A percentile compares a stretch with the other conserved stretches of the same genome.
Conservation (phyloP, 345 rosid species). For the Raphanus sativus region DNA sequence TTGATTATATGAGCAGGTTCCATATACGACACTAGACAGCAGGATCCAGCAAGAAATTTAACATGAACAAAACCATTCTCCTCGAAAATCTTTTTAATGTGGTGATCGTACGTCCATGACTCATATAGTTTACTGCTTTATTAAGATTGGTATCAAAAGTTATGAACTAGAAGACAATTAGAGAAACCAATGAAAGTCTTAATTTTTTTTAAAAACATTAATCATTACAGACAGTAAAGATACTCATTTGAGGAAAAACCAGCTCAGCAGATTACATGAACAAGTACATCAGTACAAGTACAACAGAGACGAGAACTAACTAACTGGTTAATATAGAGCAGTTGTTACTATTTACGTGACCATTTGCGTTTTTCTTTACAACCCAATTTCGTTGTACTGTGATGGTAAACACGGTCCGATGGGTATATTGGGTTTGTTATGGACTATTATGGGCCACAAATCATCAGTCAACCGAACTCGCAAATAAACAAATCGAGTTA, state of each 20-base stretch:
- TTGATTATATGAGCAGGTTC: constrained; percentile 17
- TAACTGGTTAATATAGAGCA: neutral
- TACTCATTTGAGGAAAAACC: neutral
- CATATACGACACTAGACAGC: constrained; percentile 15
- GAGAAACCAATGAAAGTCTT: neutral
- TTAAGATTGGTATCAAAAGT: neutral
- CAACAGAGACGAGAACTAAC: neutral
- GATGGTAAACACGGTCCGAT: neutral
- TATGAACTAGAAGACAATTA: constrained; percentile 25
- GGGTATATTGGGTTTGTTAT: neutral
- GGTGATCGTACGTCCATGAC: constrained; percentile 20
- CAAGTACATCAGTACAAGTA: neutral
- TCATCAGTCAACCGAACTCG: neutral
- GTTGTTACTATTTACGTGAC: neutral
- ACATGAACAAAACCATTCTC: constrained; percentile 17
- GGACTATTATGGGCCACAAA: neutral
- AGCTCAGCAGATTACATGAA: neutral
- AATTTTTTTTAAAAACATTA: too few relatives aligned
- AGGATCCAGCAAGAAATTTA: constrained; percentile 37
- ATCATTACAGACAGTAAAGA: neutral
- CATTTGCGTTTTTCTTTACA: neutral
- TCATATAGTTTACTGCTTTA: constrained; percentile 16
- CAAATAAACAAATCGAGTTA: too few relatives aligned
- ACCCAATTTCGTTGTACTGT: neutral
- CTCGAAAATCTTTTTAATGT: constrained; percentile 6